phyloP scores from a whole-genome alignment of 192 early-diverging fungal species.

The Oehlia diaphana region DNA sequence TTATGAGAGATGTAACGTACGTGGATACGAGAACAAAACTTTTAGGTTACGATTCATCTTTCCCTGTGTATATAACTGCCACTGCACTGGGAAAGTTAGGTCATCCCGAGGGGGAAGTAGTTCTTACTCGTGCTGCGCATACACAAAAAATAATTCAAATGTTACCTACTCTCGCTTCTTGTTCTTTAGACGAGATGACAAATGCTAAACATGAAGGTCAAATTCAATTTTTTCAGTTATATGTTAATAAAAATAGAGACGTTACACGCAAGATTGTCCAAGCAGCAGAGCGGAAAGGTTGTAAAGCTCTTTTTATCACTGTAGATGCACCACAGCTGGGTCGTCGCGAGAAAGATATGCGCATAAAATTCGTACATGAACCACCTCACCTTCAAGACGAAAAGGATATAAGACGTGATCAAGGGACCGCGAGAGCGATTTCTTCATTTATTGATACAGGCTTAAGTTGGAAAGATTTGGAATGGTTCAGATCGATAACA shows the following conservation, averaged over 20 bases:
- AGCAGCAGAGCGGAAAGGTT: conserved; percentile 73
- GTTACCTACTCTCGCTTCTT: conserved; percentile 78
- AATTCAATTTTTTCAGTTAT: conserved; percentile 78
- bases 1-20: conserved; percentile 71
- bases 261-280: conserved; percentile 66
- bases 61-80: conserved; percentile 77
- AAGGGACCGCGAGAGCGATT: conserved; percentile 72
- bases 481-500: conserved; percentile 85
- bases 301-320: conserved; percentile 77
- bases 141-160: conserved; percentile 66
- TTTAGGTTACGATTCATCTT: conserved; percentile 53
- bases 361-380: conserved; percentile 60
- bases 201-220: conserved; percentile 43
- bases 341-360: conserved; percentile 79
- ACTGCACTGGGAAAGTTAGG: conserved; percentile 72
- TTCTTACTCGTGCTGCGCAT: conserved; percentile 55
- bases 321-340: conserved; percentile 81
- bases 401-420: conserved; percentile 40
- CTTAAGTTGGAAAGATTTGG: conserved; percentile 85
- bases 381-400: conserved; percentile 38
- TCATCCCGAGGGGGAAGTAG: conserved; percentile 73
- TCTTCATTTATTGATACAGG: conserved; percentile 79
- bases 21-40: conserved; percentile 65
- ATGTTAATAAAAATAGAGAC: conserved; percentile 72
- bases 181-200: conserved; percentile 65